Evolutionary conservation across 2,329 filamentous ascomycete genomes (phyloP).

Genomic region (Cryphonectria nitschkei): DNA sequence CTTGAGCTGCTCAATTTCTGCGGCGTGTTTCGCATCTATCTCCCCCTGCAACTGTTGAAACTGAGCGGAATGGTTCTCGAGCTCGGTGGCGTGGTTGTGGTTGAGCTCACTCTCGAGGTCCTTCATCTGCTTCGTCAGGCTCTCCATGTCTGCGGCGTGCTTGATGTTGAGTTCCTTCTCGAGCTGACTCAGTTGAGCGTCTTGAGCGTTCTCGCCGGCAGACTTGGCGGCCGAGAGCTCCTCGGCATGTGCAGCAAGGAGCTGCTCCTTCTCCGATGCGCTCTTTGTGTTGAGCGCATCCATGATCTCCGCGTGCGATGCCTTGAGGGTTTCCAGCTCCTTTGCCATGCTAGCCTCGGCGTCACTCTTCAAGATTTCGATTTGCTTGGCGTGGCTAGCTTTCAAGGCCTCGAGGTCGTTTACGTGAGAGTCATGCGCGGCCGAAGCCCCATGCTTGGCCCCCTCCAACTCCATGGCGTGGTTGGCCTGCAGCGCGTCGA

Average conservation of each 20-base stretch:
- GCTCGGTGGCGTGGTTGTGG: slow-evolving; percentile 40
- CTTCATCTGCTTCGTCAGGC: slow-evolving; percentile 24
- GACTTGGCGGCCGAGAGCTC: slow-evolving; percentile 36
- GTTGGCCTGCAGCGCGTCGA: slow-evolving; percentile 59
- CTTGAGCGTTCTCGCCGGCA: slow-evolving; percentile 34
- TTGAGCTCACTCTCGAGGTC: slow-evolving; percentile 27
- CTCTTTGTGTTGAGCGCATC: slow-evolving; percentile 48
- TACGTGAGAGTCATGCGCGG: slow-evolving; percentile 52
- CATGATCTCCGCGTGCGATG: slow-evolving; percentile 48
- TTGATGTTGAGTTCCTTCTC: slow-evolving; percentile 34
- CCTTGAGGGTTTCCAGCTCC: slow-evolving; percentile 48
- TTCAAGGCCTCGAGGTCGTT: slow-evolving; percentile 59
- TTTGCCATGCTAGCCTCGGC: slow-evolving; percentile 44
- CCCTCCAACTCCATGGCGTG: slow-evolving; percentile 63
- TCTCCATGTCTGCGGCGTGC: slow-evolving; percentile 20
- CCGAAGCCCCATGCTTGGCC: slow-evolving; percentile 56
- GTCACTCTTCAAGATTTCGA: slow-evolving; percentile 49
- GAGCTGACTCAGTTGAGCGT: slow-evolving; percentile 34
- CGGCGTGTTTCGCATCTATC: slow-evolving; percentile 36
- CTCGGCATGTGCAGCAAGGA: slow-evolving; percentile 40
- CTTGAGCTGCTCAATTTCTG: slow-evolving; percentile 43
- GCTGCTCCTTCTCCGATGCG: slow-evolving; percentile 43
- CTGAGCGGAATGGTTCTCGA: slow-evolving; percentile 26
- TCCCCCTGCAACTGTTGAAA: slow-evolving; percentile 24
- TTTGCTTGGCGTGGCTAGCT: slow-evolving; percentile 55